Base-by-base conservation (phyloP, 2,329 filamentous ascomycete species). In the Fusarium piperis region DNA sequence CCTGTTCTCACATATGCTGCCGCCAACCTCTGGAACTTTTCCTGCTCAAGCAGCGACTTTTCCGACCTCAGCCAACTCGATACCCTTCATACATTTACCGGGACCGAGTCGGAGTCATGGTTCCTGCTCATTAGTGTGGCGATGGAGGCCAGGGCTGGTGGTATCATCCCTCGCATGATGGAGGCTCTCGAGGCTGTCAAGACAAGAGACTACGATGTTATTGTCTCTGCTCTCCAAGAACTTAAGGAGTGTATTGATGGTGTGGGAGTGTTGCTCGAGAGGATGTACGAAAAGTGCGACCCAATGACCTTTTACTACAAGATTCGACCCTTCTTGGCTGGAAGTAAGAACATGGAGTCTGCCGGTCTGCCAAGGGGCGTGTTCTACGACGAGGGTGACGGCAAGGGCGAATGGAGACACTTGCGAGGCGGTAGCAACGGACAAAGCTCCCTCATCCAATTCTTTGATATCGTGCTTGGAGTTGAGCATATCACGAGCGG, bases 351-450 rank as follows among this genome's bases (percentile, higher is more conserved):
- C 80, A 98, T 98, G 95, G 89, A 86, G 9, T 89, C 92, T 9
- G 94, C 94, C 0, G 95, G 95, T 0, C 85, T 98, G 2, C 94
- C 95, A 0, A 88, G 90, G 13, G 95, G 95, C 0, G 90, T 98
- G 7, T 90, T 95, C 60, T 97, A 97, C 78, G 94, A 97, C 73
- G 88, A 93, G 63, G 92, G 91, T 1, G 85, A 89, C 3, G 91
- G 90, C 1, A 84, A 85, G 15, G 88, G 90, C 0, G 83, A 87
- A 36, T 97, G 94, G 86, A 86, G 91, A 18, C 91, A 95, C 74
- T 92, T 93, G 64, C 89, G 93, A n/a, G 95, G 95, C 18, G 95
- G 95, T 6, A 97, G 93, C 79, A 98, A 98, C 77, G 95, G 95
- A 0, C 95, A 98, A 81, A 95, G 93, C 80, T 97, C 94, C 1